Base-by-base conservation (phyloP, 371 early-diverging fungal genomes). In the Mucor saturninus region DNA sequence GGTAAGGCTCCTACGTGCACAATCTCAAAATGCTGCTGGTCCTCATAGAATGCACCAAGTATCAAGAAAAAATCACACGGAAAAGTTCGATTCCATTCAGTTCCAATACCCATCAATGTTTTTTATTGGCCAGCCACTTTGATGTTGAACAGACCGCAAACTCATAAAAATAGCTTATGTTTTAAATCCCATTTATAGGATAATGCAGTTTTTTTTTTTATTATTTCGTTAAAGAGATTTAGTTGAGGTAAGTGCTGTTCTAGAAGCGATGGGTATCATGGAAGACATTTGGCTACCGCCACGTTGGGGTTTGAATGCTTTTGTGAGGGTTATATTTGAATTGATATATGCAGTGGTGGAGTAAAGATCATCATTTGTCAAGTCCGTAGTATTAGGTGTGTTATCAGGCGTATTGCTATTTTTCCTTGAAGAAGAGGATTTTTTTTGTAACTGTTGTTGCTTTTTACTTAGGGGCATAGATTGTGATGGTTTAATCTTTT, bases 401-500 rank as follows among this genome's bases (percentile, higher is more conserved):
- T 21, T 21, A 21, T 21, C 21, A 26, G 10, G 28, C 39, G 3
- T 39, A 39, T 8, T 46, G 37, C 46, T 57, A 21, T 35, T 48
- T 32, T 26, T 57, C 35, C 37, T 57, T 38, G 48, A 30, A 30
- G 46, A 30, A 51, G 42, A n/a, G 2, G 61, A 46, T 39, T 57
- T 58, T 8, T 38, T 65, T 32, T 45, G 35, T 51, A 31, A 37
- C 46, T 35, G 29, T 48, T 58, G 58, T 52, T 38, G 52, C 32
- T 59, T 63, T 50, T 68, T 63, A 32, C 54, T 48, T 13, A 68
- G 38, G n/a, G 68, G 68, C 59, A 63, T 63, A 38, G 68, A 68
- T 50, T 68, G 68, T 40, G 68, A 63, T 37, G 63, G 62, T 15
- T 51, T 59, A 14, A 61, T 66, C 51, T 55, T 60, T 37, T 52